These are phyloP conservation scores for Ilex paraguariensis DNA, from an alignment of 305 asterid species.

Conservation along the genomic window DNA sequence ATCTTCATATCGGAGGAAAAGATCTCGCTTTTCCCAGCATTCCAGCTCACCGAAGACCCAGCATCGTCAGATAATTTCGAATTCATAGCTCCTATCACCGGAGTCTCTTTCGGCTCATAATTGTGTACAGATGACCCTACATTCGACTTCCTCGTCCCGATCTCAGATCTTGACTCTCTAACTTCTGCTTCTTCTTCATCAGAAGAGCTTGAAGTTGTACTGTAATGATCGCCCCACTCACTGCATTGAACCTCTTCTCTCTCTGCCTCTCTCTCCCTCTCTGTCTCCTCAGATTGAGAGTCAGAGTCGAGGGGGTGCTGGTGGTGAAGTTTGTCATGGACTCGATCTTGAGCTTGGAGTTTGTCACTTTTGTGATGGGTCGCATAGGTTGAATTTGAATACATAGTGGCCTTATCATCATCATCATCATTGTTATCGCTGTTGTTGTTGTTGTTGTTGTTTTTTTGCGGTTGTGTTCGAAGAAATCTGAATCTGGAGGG, in stretches of 20 bases:
- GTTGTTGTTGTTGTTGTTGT: slow-evolving; percentile 17
- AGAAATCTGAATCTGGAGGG: slow-evolving; percentile 90
- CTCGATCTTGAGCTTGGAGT: not conserved
- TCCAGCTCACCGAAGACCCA: slow-evolving; percentile 1
- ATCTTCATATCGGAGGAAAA: not conserved
- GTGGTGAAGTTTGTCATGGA: not conserved
- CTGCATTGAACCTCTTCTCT: slow-evolving; percentile 96
- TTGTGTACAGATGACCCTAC: slow-evolving; percentile 30
- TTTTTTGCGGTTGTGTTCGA: slow-evolving; percentile 44
- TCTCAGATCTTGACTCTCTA: slow-evolving; percentile 61
- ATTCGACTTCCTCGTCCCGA: slow-evolving; percentile 38
- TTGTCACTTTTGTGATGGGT: not conserved
- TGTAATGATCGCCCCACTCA: slow-evolving; percentile 87
- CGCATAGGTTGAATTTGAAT: slow-evolving; percentile 27
- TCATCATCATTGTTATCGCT: slow-evolving; percentile 24
- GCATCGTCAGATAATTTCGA: not conserved
- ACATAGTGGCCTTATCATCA: slow-evolving; percentile 53
- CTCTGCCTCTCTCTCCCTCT: slow-evolving; percentile 58
- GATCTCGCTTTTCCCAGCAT: not conserved
- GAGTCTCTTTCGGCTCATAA: not conserved
- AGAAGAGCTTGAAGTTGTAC: slow-evolving; percentile 42
- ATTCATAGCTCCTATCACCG: not conserved
- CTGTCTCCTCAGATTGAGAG: slow-evolving; percentile 27
- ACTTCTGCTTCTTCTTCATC: slow-evolving; percentile 44
- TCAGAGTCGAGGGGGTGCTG: slow-evolving; percentile 20